Percentiles rank a stretch among this genome's conserved stretches.
Conservation (phyloP, 169 alveolate genomes). For the Plasmodium sp. region DNA sequence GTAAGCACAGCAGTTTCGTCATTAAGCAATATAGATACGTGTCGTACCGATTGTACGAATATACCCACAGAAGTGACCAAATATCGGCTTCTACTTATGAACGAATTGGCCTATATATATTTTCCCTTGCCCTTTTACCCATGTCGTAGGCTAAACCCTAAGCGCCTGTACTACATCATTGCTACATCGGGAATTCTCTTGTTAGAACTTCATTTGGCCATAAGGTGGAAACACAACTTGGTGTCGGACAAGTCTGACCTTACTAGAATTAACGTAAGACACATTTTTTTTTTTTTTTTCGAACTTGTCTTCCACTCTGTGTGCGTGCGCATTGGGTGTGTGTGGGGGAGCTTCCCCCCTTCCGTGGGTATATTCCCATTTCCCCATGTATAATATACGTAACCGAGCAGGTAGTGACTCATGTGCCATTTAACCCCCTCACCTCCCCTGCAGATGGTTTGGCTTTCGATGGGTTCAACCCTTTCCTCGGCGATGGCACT, state of each 20-base stretch:
- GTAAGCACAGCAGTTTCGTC: background rate
- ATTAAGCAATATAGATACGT: background rate
- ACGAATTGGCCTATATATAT: background rate
- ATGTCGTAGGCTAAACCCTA: background rate
- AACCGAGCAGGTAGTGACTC: background rate
- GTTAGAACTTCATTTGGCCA: slow-evolving; percentile 5
- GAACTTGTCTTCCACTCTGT: background rate
- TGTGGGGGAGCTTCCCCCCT: background rate
- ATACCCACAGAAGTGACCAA: background rate
- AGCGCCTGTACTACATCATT: background rate
- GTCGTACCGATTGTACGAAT: background rate
- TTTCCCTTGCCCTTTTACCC: background rate
- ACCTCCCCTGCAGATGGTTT: background rate
- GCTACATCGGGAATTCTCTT: background rate
- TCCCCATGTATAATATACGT: background rate
- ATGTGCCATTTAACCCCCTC: background rate
- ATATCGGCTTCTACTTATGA: background rate
- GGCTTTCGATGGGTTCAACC: slow-evolving; percentile 15
- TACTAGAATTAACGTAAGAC: slow-evolving; percentile 12
- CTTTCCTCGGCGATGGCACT: background rate
- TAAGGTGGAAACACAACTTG: slow-evolving; percentile 20
- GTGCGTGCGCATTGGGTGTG: background rate
- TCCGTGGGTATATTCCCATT: background rate
- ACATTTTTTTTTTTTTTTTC: background rate
- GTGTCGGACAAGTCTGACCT: slow-evolving; percentile 35